phyloP scores from a whole-genome alignment of 192 early-diverging fungal genomes.

The Physocladia obscura region DNA sequence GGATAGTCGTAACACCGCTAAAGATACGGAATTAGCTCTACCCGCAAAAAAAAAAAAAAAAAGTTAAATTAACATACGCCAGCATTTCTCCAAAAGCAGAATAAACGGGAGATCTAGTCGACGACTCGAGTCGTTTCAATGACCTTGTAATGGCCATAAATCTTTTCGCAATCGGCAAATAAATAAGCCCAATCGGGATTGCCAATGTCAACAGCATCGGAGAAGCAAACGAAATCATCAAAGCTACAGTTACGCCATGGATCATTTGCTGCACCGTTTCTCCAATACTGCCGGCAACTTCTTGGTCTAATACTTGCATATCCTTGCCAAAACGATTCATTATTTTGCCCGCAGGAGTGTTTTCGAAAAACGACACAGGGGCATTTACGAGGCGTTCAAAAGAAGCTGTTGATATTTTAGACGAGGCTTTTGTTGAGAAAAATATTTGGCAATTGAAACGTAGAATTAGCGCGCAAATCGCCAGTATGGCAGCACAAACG shows the following conservation, averaged over 20 bases:
- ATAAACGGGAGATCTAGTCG: conserved; percentile 66
- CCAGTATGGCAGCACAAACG: neutral
- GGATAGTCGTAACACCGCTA: conserved; percentile 38
- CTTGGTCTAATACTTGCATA: conserved; percentile 59
- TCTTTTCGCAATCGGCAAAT: conserved; percentile 75
- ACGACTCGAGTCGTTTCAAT: conserved; percentile 67
- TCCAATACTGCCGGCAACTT: conserved; percentile 28
- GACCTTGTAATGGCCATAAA: conserved; percentile 27
- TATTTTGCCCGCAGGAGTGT: conserved; percentile 41
- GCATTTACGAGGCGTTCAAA: conserved; percentile 34
- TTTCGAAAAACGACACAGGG: conserved; percentile 46
- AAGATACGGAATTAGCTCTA: neutral
- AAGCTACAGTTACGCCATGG: conserved; percentile 10
- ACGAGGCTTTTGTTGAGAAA: conserved; percentile 31
- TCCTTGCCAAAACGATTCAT: conserved; percentile 88
- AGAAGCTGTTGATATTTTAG: conserved; percentile 29
- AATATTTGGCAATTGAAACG: conserved; percentile 22
- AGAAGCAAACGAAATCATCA: conserved; percentile 17
- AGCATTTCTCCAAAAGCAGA: conserved; percentile 30
- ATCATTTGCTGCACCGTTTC: conserved; percentile 27
- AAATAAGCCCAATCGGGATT: conserved; percentile 47
- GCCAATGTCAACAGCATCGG: conserved; percentile 19
- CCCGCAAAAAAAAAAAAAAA: neutral
- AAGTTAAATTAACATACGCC: conserved; percentile 10
- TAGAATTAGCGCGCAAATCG: conserved; percentile 3